Evolutionary conservation across 345 rosid species (phyloP), one percentile per base, ranked within the genome.

Genomic region (Bruguiera gymnorhiza): DNA sequence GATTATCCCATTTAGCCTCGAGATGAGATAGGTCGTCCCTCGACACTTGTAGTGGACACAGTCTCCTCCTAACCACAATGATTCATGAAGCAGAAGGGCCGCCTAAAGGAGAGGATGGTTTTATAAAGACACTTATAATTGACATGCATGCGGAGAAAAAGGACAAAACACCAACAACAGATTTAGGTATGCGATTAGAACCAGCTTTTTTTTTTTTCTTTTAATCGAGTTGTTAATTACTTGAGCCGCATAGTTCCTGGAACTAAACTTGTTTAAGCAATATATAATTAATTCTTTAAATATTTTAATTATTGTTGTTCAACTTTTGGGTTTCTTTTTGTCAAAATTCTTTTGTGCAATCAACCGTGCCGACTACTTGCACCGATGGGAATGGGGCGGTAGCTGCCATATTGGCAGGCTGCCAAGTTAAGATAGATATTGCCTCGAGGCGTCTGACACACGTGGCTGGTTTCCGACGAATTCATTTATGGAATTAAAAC

Each of bases 341-440:
- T 56, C 46, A 24, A 21, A 46, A 36, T 56, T 52, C 32, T 29
- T 55, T 21, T 24, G 69, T 37, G 64, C 43, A 51, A 51, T 59
- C 2, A 43, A 67, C 54, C 77, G 21, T 34, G 67, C 81, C 79
- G 16, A 69, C 70, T 63, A 63, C 16, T 19, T 63, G 36, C 52
- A 62, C 73, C 75, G 46, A 60, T 74, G 3, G 52, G 51, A 11
- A 63, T 63, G 76, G 75, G 80, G 70, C 75, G 80, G 74, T 73
- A 8, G 36, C 30, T 21, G 19, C 2, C 1, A 24, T 27, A 75
- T 61, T 23, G 66, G 29, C 29, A 23, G 18, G 2, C 60, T 24
- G 23, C 60, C 16, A 23, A 2, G 58, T 11, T 37, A 6, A 3
- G 31, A 18, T 10, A 6, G 4, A 30, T 56, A 23, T 34, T 32